Conservation (phyloP, 345 rosid species). For the Brassica carinata region DNA sequence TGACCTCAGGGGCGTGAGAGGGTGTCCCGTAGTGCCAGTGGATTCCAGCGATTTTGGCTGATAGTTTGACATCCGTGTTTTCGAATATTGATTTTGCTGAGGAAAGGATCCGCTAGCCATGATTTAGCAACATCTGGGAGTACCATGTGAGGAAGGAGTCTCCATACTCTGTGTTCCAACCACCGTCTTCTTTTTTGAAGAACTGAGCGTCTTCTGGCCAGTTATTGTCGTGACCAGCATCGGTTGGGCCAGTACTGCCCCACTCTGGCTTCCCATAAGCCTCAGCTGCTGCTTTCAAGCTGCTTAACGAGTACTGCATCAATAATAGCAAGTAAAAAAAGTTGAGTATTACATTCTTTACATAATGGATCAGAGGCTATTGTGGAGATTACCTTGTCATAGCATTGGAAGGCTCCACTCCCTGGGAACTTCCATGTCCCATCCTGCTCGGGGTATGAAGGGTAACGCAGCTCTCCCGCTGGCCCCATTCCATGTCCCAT, state of each 20-base stretch:
- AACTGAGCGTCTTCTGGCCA: slow-evolving; percentile 96
- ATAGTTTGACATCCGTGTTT: slow-evolving; percentile 60
- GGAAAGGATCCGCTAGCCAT: slow-evolving; percentile 72
- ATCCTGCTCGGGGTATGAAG: slow-evolving; percentile 81
- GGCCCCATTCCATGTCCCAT: slow-evolving; percentile 99
- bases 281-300: slow-evolving; percentile 90
- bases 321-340: slow-evolving; percentile 3
- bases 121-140: slow-evolving; percentile 80
- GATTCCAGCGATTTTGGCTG: slow-evolving; percentile 52
- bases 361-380: background rate
- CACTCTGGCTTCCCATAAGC: slow-evolving; percentile 84
- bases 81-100: slow-evolving; percentile 63
- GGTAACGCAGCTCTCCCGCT: slow-evolving; percentile 93
- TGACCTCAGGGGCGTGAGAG: slow-evolving; percentile 98
- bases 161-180: slow-evolving; percentile 72
- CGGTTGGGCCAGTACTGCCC: slow-evolving; percentile 92
- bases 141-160: slow-evolving; percentile 92
- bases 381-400: slow-evolving; percentile 61
- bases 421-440: slow-evolving; percentile 97
- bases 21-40: slow-evolving; percentile 67
- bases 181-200: slow-evolving; percentile 37
- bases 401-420: slow-evolving; percentile 96
- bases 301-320: slow-evolving; percentile 73
- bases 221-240: slow-evolving; percentile 89
- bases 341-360: background rate